phyloP scores from a whole-genome alignment of 1,139 yeast genomes.

The Kurtzmaniella quercitrusa region DNA sequence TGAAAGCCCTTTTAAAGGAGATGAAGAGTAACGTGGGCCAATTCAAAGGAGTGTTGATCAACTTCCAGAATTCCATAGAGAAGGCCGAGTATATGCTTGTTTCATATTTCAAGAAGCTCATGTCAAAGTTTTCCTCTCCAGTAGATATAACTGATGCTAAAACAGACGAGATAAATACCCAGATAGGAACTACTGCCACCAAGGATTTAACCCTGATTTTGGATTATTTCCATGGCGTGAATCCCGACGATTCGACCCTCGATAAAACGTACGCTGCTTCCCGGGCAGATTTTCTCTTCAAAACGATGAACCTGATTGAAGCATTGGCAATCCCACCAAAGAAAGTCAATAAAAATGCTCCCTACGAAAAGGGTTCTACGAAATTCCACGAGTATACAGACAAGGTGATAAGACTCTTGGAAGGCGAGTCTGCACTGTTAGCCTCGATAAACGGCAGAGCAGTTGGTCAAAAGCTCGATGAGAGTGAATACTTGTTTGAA shows the following conservation, averaged over 20 bases:
- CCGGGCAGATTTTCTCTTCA: constrained; percentile 42
- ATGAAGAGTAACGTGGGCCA: constrained; percentile 38
- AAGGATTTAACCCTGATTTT: constrained; percentile 23
- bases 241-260: constrained; percentile 24
- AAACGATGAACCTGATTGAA: constrained; percentile 33
- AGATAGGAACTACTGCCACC: constrained; percentile 1
- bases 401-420: constrained; percentile 46
- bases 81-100: constrained; percentile 42
- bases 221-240: constrained; percentile 40
- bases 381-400: constrained; percentile 55
- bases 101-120: constrained; percentile 24
- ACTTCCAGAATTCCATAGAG: constrained; percentile 42
- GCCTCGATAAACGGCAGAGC: constrained; percentile 20
- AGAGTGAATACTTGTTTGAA: constrained; percentile 14
- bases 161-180: neutral
- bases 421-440: constrained; percentile 43
- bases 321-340: constrained; percentile 33
- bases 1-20: constrained; percentile 28
- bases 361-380: constrained; percentile 60
- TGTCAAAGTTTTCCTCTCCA: constrained; percentile 7
- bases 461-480: constrained; percentile 13
- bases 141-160: constrained; percentile 7
- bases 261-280: constrained; percentile 40
- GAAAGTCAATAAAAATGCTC: constrained; percentile 31
- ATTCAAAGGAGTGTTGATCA: constrained; percentile 47